These are phyloP conservation scores for Naumovozyma castellii DNA, from an alignment of 805 yeast genomes.

Conservation along the genomic window DNA sequence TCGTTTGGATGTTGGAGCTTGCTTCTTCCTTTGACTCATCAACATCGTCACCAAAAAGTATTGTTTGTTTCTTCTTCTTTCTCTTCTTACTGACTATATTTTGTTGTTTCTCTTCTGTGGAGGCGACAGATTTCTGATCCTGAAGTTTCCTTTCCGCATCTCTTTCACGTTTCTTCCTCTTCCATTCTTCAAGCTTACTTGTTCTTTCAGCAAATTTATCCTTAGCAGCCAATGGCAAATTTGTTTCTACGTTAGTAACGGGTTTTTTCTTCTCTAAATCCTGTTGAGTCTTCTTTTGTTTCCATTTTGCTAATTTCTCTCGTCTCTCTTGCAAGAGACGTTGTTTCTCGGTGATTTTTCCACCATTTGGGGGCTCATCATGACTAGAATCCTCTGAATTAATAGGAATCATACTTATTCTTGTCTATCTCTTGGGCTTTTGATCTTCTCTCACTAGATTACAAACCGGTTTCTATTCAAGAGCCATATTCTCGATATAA, in stretches of 20 bases:
- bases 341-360: conserved; percentile 22
- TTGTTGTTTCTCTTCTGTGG: conserved; percentile 1
- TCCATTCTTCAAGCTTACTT: conserved; percentile 44
- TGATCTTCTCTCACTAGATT: too few relatives aligned
- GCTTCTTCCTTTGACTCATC: too few relatives aligned
- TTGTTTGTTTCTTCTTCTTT: conserved; percentile 2
- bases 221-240: conserved; percentile 1
- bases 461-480: too few relatives aligned
- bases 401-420: conserved; percentile 12
- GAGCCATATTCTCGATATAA: too few relatives aligned
- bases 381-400: conserved; percentile 9
- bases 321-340: conserved; percentile 35
- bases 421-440: background rate
- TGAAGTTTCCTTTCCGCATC: conserved; percentile 11
- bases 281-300: conserved; percentile 39
- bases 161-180: conserved; percentile 30
- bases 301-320: conserved; percentile 53
- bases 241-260: conserved; percentile 4
- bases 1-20: too few relatives aligned
- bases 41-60: conserved; percentile 12
- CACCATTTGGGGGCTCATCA: background rate
- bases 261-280: conserved; percentile 16
- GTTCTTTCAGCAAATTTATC: conserved; percentile 25
- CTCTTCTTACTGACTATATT: background rate
- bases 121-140: background rate